Evolutionary conservation across 805 yeast genomes (phyloP).

Genomic region (Suhomyces xylopsoci): DNA sequence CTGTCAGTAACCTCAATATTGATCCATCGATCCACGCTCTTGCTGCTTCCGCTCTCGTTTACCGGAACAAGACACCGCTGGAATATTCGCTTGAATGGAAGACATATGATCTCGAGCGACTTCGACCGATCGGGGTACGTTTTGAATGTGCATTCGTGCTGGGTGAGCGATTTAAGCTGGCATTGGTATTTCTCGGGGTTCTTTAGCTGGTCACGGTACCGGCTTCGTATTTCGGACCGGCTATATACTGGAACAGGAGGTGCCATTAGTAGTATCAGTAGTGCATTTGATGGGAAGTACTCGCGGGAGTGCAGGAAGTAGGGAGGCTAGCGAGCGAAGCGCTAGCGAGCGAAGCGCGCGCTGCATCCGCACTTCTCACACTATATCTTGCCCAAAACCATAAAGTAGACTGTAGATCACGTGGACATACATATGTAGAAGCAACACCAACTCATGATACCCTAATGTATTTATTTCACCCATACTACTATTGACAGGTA

Average conservation of each 20-base stretch:
- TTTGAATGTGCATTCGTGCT: conserved; percentile 42
- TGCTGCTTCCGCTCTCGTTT: conserved; percentile 26
- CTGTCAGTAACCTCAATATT: conserved; percentile 38
- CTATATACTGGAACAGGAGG: conserved; percentile 43
- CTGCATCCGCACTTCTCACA: no score
- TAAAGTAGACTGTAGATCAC: no score
- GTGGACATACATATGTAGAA: no score
- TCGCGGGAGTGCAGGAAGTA: no score
- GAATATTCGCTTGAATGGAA: conserved; percentile 42
- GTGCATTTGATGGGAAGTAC: no score
- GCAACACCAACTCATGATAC: no score
- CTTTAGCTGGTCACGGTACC: conserved; percentile 24
- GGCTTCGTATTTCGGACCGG: conserved; percentile 24
- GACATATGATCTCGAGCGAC: conserved; percentile 38
- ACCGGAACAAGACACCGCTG: conserved; percentile 35
- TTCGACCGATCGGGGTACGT: conserved; percentile 18
- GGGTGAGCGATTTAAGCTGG: conserved; percentile 31
- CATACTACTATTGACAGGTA: no score
- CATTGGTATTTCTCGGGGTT: conserved; percentile 34
- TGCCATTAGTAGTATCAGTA: no score
- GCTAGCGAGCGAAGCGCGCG: no score
- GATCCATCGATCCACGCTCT: conserved; percentile 27
- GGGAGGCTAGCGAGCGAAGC: no score
- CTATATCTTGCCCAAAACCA: no score
- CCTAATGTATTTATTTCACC: no score